These are phyloP conservation scores for Aspergillus wentii DNA, from an alignment of 495 filamentous ascomycete species.

Conservation along the genomic window DNA sequence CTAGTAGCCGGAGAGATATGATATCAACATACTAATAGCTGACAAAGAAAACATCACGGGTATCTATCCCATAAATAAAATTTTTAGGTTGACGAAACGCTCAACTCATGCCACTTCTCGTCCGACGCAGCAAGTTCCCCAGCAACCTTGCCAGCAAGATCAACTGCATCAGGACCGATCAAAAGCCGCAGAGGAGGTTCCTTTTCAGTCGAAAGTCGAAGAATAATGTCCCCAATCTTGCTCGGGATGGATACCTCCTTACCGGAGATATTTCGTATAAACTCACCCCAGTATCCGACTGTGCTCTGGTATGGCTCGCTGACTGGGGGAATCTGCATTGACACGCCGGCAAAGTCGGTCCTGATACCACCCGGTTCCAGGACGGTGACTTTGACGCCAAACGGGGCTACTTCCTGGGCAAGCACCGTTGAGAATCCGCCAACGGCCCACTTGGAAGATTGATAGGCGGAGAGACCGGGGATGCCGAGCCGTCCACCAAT, in stretches of 20 bases:
- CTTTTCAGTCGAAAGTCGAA: constrained; percentile 11
- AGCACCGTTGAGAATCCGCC: constrained; percentile 28
- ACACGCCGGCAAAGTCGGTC: constrained; percentile 29
- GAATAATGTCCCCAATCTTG: constrained; percentile 19
- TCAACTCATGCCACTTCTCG: constrained; percentile 17
- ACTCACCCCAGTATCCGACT: constrained; percentile 5
- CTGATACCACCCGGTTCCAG: constrained; percentile 32
- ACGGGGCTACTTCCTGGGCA: constrained; percentile 20
- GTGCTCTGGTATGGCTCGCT: constrained; percentile 20
- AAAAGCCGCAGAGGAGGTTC: constrained; percentile 20
- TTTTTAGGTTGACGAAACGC: constrained; percentile 8
- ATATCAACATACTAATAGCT: too few relatives aligned
- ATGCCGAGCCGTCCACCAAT: constrained; percentile 29
- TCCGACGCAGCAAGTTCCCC: constrained; percentile 14
- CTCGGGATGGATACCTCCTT: constrained; percentile 8
- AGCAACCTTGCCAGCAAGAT: constrained; percentile 11
- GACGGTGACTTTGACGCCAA: constrained; percentile 24
- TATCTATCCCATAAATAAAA: too few relatives aligned
- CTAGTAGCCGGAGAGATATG: too few relatives aligned
- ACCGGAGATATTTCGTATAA: constrained; percentile 1
- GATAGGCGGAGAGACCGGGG: constrained; percentile 37
- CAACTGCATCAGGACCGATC: constrained; percentile 21
- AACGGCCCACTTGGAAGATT: constrained; percentile 45
- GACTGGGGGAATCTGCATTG: constrained; percentile 18
- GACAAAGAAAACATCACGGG: too few relatives aligned